Conservation (phyloP, 768 basidiomycete genomes). For the Suillus brevipes region DNA sequence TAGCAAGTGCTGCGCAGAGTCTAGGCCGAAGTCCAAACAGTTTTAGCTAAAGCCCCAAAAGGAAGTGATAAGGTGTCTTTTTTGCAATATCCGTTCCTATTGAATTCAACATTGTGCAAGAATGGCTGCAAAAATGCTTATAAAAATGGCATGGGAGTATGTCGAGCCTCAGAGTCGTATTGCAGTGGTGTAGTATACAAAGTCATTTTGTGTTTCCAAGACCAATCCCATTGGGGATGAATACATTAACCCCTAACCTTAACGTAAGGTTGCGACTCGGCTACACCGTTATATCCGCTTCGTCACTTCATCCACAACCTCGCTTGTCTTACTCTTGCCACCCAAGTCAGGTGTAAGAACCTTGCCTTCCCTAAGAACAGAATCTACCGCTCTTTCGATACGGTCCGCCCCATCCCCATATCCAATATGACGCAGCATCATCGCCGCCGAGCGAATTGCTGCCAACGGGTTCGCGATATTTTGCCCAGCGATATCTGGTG, state of each 20-base stretch:
- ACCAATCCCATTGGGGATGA: not conserved
- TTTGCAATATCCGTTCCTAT: too few species aligned
- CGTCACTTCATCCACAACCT: slow-evolving; percentile 78
- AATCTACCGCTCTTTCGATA: slow-evolving; percentile 87
- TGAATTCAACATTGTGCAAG: too few species aligned
- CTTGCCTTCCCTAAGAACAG: slow-evolving; percentile 76
- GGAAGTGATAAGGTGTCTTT: too few species aligned
- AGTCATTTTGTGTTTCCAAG: too few species aligned
- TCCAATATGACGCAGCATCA: slow-evolving; percentile 93
- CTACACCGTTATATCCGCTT: slow-evolving; percentile 54
- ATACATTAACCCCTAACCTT: slow-evolving; percentile 14
- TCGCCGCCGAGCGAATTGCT: slow-evolving; percentile 91
- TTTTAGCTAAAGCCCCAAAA: too few species aligned
- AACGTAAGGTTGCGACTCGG: slow-evolving; percentile 12
- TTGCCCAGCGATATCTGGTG: slow-evolving; percentile 91
- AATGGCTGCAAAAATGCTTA: too few species aligned
- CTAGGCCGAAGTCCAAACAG: too few species aligned
- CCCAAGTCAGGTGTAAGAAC: slow-evolving; percentile 87
- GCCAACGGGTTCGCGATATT: slow-evolving; percentile 95
- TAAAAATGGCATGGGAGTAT: too few species aligned
- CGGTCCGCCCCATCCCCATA: slow-evolving; percentile 75
- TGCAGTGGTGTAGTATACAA: too few species aligned
- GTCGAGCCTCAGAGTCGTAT: too few species aligned
- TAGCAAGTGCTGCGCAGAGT: too few species aligned
- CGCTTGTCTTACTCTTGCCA: slow-evolving; percentile 75